Conservation (phyloP, 768 basidiomycete genomes). For the Leucocoprinus sp. region DNA sequence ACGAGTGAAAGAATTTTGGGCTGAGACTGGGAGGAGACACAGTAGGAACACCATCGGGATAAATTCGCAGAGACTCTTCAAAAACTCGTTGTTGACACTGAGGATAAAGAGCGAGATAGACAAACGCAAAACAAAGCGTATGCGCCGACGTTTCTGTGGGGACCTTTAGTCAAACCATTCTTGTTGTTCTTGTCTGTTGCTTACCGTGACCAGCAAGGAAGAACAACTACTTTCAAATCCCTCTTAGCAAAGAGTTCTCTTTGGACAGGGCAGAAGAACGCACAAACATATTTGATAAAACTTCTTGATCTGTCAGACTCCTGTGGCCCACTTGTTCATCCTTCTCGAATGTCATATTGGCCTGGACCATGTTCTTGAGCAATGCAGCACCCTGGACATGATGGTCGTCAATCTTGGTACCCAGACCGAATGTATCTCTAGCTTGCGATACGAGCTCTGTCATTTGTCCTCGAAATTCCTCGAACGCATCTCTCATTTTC, state of each 20-base stretch:
- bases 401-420: not conserved
- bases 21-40: constrained; percentile 22
- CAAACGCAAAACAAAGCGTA: constrained; percentile 33
- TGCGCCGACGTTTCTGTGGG: constrained; percentile 39
- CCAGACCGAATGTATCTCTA: constrained; percentile 22
- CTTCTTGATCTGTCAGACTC: constrained; percentile 33
- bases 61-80: constrained; percentile 30
- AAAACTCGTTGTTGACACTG: constrained; percentile 38
- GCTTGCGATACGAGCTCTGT: constrained; percentile 31
- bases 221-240: constrained; percentile 28
- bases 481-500: constrained; percentile 24
- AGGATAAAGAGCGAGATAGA: constrained; percentile 41
- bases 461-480: constrained; percentile 32
- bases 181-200: not conserved
- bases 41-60: constrained; percentile 29
- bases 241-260: not conserved
- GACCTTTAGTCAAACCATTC: not conserved
- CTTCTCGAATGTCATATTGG: constrained; percentile 30
- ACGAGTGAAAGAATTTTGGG: not conserved
- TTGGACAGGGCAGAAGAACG: constrained; percentile 11
- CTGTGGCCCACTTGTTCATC: constrained; percentile 19
- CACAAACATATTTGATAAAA: constrained; percentile 43
- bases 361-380: constrained; percentile 36
- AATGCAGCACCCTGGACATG: constrained; percentile 26
- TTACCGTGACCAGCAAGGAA: constrained; percentile 43